These are phyloP conservation scores for Cubamyces sp. DNA, from an alignment of 768 basidiomycete species.

Conservation along the genomic window DNA sequence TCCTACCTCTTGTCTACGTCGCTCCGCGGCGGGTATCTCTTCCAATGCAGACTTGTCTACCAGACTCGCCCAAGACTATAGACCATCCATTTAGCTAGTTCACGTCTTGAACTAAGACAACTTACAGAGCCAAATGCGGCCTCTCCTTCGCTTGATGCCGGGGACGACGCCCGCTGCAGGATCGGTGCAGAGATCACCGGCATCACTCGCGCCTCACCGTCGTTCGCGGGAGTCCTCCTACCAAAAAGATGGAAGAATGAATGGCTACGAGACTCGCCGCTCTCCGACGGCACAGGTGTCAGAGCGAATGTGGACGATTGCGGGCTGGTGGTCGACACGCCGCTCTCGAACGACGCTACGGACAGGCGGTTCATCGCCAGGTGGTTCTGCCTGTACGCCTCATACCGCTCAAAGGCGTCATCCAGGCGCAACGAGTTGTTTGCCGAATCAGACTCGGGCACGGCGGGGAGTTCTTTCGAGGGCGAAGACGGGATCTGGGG, in stretches of 20 bases:
- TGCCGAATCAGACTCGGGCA: constrained; percentile 39
- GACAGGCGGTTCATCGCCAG: constrained; percentile 58
- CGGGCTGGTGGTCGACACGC: constrained; percentile 33
- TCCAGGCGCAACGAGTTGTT: constrained; percentile 48
- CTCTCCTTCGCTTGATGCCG: constrained; percentile 49
- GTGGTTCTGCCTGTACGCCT: constrained; percentile 70
- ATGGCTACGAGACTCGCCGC: constrained; percentile 43
- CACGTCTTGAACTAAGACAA: constrained; percentile 15
- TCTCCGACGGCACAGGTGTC: constrained; percentile 37
- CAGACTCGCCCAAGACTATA: constrained; percentile 89
- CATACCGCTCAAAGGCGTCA: constrained; percentile 90
- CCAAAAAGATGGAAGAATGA: constrained; percentile 68
- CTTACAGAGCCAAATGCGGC: constrained; percentile 72
- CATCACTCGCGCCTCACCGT: constrained; percentile 47
- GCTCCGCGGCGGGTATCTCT: constrained; percentile 76
- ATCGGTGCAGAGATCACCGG: constrained; percentile 75
- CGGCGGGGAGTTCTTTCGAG: constrained; percentile 58
- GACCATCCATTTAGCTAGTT: neutral
- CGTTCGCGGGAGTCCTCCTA: constrained; percentile 56
- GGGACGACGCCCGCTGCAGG: constrained; percentile 38
- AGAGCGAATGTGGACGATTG: constrained; percentile 14
- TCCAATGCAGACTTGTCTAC: constrained; percentile 84
- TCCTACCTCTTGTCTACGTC: constrained; percentile 84
- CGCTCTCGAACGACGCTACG: constrained; percentile 59
- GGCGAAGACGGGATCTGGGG: constrained; percentile 34